Conservation (phyloP, 345 rosid genomes). For the Kandelia obovata region DNA sequence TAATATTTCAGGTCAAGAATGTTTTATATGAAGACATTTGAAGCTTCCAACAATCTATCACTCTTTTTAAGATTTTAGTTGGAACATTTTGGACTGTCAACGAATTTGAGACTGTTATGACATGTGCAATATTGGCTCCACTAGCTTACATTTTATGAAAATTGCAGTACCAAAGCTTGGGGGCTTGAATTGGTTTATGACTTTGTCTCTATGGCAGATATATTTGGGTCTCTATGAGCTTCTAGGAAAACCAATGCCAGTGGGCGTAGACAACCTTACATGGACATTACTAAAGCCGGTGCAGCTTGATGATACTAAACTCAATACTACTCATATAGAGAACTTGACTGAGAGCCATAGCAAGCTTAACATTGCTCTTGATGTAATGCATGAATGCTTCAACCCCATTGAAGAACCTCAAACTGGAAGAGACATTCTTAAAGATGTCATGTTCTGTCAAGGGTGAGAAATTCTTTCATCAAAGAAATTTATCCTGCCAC, state of each 20-base stretch:
- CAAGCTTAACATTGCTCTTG: slow-evolving; percentile 67
- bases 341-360: slow-evolving; percentile 44
- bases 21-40: too few species aligned
- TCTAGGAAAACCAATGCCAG: slow-evolving; percentile 54
- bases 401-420: slow-evolving; percentile 53
- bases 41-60: too few species aligned
- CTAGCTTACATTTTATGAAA: too few species aligned
- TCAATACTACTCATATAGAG: slow-evolving; percentile 35
- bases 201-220: slow-evolving; percentile 42
- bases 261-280: slow-evolving; percentile 58
- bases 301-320: slow-evolving; percentile 24
- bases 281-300: slow-evolving; percentile 58
- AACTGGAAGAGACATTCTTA: slow-evolving; percentile 54
- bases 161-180: too few species aligned
- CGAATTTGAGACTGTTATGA: too few species aligned
- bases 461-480: slow-evolving; percentile 40
- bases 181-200: too few species aligned
- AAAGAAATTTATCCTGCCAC: not conserved
- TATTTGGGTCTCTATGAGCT: slow-evolving; percentile 51
- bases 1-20: too few species aligned
- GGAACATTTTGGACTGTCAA: too few species aligned
- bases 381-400: slow-evolving; percentile 86
- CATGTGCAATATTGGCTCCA: too few species aligned
- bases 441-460: slow-evolving; percentile 69
- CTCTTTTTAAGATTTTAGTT: too few species aligned